Evolutionary conservation across 352 stramenopile genomes (phyloP), one percentile per base, ranked within the genome.

Genomic region (Globisporangium okanoganense): DNA sequence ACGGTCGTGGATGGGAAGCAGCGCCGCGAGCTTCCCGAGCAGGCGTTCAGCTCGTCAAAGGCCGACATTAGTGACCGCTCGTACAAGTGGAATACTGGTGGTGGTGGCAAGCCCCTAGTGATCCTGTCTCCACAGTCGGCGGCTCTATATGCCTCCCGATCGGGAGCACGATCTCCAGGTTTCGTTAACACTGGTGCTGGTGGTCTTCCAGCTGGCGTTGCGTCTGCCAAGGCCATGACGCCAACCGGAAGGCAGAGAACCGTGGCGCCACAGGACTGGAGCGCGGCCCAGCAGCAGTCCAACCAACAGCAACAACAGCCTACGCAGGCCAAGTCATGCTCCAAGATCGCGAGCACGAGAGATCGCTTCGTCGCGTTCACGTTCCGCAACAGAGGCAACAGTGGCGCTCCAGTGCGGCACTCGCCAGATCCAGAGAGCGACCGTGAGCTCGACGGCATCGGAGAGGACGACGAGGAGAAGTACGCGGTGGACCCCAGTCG

Each of bases 11-110:
- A 65, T 18, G 55, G 49, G 25, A 63, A 60, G 20, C 24, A 49
- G 1, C 27, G 36, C n/a, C 61, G 61, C 20, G 41, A 52, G 47
- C 53, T 66, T 2, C 33, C 49, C 0, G 25, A 54, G 27, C 55
- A 69, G 4, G 65, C 43, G 20, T 66, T 69, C 13, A 71, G 61
- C 50, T 66, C 54, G 20, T 65, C 65, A 9, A 69, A 69, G 50
- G 54, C 65, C 3, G 50, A 62, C 35, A 64, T 44, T 25, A 40
- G n/a, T 0, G 13, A 52, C 3, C 55, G 44, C 7, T 16, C 18
- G 43, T 47, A 47, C 48, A 71, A 62, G 48, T 58, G 63, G 56
- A 56, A 60, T 43, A 69, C 56, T 8, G 48, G 51, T 10, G 62
- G 57, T 29, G 57, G 62, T 16, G 56, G 61, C 36, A 67, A 57